Evolutionary conservation across 2,329 filamentous ascomycete genomes (phyloP), one percentile per base, ranked within the genome.

Genomic region (Scedosporium apiospermum): DNA sequence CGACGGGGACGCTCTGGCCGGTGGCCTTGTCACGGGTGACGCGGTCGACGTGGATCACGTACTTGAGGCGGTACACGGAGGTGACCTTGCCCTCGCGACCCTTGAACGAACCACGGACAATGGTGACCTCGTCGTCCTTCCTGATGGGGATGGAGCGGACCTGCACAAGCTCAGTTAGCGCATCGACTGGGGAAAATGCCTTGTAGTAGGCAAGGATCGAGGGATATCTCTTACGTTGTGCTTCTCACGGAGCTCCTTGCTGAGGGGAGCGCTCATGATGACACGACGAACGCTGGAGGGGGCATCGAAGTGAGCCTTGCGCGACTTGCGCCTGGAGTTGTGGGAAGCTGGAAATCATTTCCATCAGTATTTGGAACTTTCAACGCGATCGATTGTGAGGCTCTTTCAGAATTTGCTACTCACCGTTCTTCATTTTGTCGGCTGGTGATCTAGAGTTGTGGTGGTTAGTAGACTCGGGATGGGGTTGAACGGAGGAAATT

Each of bases 41-140:
- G 74, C 93, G 91, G 87, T 97, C 93, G 79, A 99, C 80, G 88
- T 98, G 93, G 77, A 99, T 88, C 76, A 92, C 85, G 82, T 95
- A 99, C 83, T 98, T 98, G 75, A 96, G 89, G 79, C 92, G 91
- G 89, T 96, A 99, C 78, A 98, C 93, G 74, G 90, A 91, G 74
- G 88, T 93, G 82, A 99, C 85, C 86, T 98, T 98, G 84, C 95
- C 95, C 85, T 98, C 93, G 75, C 92, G 91, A 77, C 93, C 95
- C 87, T 98, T 98, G 87, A 96, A 90, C 81, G 84, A 82, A 74
- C 95, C 95, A 72, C 95, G 93, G 77, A 93, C 88, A 74, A 99
- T 89, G 76, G 84, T 84, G 77, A 98, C 92, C 82, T 96, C 91
- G 81, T 96, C 90, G 77, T 96, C 93, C 84, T 96, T 96, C 84